These are phyloP conservation scores for Lichtheimia hyalospora DNA, from an alignment of 371 early-diverging fungal species.

Conservation along the genomic window DNA sequence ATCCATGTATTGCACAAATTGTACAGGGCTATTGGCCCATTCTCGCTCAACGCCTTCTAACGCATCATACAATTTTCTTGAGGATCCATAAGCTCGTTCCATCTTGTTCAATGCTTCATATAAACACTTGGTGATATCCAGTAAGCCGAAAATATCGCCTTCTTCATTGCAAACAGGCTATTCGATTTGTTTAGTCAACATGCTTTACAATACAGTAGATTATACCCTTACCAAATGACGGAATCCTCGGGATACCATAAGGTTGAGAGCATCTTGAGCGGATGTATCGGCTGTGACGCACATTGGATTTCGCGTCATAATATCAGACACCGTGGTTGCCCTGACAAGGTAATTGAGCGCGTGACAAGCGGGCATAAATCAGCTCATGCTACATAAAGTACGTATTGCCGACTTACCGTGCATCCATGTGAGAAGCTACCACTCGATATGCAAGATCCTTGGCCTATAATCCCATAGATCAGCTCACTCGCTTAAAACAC, in stretches of 20 bases:
- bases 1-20: slow-evolving; percentile 46
- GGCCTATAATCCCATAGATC: slow-evolving; percentile 14
- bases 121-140: slow-evolving; percentile 95
- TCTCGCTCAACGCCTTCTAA: slow-evolving; percentile 92
- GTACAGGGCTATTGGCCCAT: slow-evolving; percentile 54
- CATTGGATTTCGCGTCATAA: slow-evolving; percentile 92
- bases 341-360: slow-evolving; percentile 14
- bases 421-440: slow-evolving; percentile 41
- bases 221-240: slow-evolving; percentile 78
- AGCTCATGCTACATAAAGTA: not conserved
- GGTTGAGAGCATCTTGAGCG: slow-evolving; percentile 90
- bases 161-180: slow-evolving; percentile 91
- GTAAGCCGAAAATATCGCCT: slow-evolving; percentile 89
- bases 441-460: slow-evolving; percentile 46
- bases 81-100: slow-evolving; percentile 90
- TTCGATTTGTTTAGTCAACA: not conserved
- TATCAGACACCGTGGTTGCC: slow-evolving; percentile 77
- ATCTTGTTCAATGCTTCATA: slow-evolving; percentile 94
- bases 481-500: not conserved
- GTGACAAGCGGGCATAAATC: not conserved
- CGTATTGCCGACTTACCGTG: slow-evolving; percentile 30
- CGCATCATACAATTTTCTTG: slow-evolving; percentile 85
- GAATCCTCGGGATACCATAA: slow-evolving; percentile 94
- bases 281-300: slow-evolving; percentile 81
- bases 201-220: not conserved